Base-by-base conservation (phyloP, 2,329 filamentous ascomycete species). In the Sporothrix variecibatus region DNA sequence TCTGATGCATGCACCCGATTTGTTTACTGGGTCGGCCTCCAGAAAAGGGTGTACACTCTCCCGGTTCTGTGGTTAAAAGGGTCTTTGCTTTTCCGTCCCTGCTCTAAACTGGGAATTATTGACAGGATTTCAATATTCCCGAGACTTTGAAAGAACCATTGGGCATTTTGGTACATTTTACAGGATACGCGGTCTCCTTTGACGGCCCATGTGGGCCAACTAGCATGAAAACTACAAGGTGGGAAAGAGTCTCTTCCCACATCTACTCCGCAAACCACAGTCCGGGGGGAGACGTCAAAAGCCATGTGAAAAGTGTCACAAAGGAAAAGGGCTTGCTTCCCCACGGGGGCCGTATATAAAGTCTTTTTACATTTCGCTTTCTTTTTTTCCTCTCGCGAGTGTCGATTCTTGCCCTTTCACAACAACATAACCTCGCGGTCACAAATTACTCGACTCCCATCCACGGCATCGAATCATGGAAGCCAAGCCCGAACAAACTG, bases 301-400 rank as follows among this genome's bases (percentile, higher is more conserved):
- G 34, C 28, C 15, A 40, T 28, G 53, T 28, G 23, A 58, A 26
- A 58, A 31, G 11, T 31, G 23, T 12, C 53, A 58, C 23, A 58
- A n/a, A 20, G n/a, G 40, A 64, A 64, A 60, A 64, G n/a, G n/a
- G 58, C 58, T 38, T n/a, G 28, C 5, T 64, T 64, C 58, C 58
- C 58, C 58, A 38, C 17, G 58, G 58, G 58, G 58, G 17, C 31
- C 53, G 15, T 20, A 64, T 40, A 23, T 40, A 64, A 23, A 15
- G 31, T 23, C 31, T 31, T 31, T 31, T 58, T 31, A 58, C 58
- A 23, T 64, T 38, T 40, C 23, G 40, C 40, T 40, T 6, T 40
- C 6, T 64, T 34, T 34, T 62, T 34, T 6, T 40, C 6, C 40
- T 34, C 17, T 62, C 20, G 17, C 58, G 17, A 34, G 28, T 7